Evolutionary conservation across 495 filamentous ascomycete species (phyloP), one percentile per base, ranked within the genome.

Genomic region (Pseudomonodictys pantanalensis): DNA sequence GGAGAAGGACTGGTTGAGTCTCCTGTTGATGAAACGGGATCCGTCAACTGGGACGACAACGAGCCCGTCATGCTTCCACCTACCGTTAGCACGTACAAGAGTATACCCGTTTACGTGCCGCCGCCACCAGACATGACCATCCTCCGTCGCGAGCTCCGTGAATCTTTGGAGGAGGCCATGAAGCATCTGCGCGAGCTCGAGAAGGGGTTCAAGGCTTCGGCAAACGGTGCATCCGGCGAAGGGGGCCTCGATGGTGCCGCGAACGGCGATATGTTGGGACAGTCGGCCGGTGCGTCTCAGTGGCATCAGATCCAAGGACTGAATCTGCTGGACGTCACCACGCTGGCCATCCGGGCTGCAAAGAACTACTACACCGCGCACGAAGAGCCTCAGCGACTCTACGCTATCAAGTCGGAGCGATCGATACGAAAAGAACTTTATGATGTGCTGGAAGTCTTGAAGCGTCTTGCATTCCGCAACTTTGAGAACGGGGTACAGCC

Each of bases 341-440:
- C 93, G 2, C 78, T 97, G 42, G 92, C 92, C 12, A 96, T 98
- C 56, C 86, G 90, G 30, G 92, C 95, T 6, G 93, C 93, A 30
- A 96, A 91, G 69, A 85, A 91, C 42, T 98, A 97, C 75, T 97
- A 97, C 73, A 95, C 91, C 5, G 75, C 87, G 1, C 91, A 97
- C 68, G 84, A 91, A 66, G 77, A 86, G 20, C 89, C 91, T 5
- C 85, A 90, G 55, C 85, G 88, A 23, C 76, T 97, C n/a, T 88
- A 90, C 58, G 76, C 82, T 32, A 91, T 97, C 76, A 90, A 87
- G 66, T 86, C 86, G 1, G 91, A 97, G 68, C 87, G 87, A 35
- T 77, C 85, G 33, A 87, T 97, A 38, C 83, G 91, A 26, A 77
- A 81, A 59, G 93, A 97, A 55, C 79, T 97, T 15, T 82, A 96